Percentiles rank a stretch among this genome's conserved stretches.
phyloP scores from a whole-genome alignment of 176 grass and related monocot species.

The Metroxylon sagu region DNA sequence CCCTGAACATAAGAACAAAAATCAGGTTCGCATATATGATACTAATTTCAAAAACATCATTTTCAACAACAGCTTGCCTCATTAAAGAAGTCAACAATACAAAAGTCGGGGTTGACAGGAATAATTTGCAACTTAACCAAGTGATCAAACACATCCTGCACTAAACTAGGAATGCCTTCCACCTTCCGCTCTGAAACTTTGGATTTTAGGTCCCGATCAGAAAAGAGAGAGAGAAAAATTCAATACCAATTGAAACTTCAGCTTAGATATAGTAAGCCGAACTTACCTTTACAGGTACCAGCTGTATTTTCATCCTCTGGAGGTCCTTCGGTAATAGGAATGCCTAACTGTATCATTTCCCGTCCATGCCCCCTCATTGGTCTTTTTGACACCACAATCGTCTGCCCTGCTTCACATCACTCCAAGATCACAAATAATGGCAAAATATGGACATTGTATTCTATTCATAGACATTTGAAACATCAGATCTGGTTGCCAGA shows the following conservation, averaged over 20 bases:
- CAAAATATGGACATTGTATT: no score
- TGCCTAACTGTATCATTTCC: slow-evolving; percentile 83
- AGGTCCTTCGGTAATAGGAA: slow-evolving; percentile 53
- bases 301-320: slow-evolving; percentile 53
- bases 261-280: background rate
- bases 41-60: background rate
- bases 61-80: slow-evolving; percentile 40
- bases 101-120: slow-evolving; percentile 83
- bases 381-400: slow-evolving; percentile 62
- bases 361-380: slow-evolving; percentile 87
- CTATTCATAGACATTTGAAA: no score
- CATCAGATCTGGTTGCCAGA: no score
- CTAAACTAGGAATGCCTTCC: slow-evolving; percentile 53
- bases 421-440: background rate
- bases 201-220: slow-evolving; percentile 6
- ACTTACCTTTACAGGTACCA: slow-evolving; percentile 23
- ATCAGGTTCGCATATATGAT: background rate
- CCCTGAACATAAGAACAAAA: slow-evolving; percentile 6
- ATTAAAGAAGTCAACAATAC: slow-evolving; percentile 71
- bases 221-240: no score
- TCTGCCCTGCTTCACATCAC: slow-evolving; percentile 50
- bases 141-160: slow-evolving; percentile 64
- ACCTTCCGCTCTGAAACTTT: slow-evolving; percentile 55
- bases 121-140: slow-evolving; percentile 53
- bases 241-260: no score